Conservation (phyloP, 768 basidiomycete genomes). For the Auricularia auricula-judae region DNA sequence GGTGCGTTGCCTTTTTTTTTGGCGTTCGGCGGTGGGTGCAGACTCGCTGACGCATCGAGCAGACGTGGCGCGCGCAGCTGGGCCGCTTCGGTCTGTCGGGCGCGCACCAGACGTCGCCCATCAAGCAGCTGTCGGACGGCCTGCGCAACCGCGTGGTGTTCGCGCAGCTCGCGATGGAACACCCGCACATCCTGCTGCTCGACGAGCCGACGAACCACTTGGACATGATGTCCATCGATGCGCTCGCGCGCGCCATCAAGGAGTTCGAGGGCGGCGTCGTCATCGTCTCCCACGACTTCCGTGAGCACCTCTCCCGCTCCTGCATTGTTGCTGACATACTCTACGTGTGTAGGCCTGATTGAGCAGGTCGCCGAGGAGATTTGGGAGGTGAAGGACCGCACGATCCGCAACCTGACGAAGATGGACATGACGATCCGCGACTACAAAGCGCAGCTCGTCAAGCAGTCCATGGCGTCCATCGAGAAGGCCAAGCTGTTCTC, state of each 20-base stretch:
- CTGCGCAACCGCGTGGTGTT: constrained; percentile 96
- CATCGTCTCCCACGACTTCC: constrained; percentile 99
- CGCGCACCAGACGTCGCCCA: constrained; percentile 85
- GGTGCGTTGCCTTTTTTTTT: constrained; percentile 20
- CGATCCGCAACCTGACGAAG: constrained; percentile 86
- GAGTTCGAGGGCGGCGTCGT: constrained; percentile 97
- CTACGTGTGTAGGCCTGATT: constrained; percentile 57
- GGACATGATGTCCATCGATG: constrained; percentile 97
- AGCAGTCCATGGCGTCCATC: constrained; percentile 68
- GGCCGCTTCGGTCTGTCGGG: constrained; percentile 95
- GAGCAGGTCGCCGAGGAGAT: constrained; percentile 97
- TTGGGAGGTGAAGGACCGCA: constrained; percentile 95
- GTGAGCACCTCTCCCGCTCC: too few species aligned
- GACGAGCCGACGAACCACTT: constrained; percentile 96
- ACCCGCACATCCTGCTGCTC: constrained; percentile 86
- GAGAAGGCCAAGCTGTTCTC: constrained; percentile 91
- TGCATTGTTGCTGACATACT: neutral
- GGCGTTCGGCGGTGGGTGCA: neutral
- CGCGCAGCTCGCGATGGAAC: constrained; percentile 93
- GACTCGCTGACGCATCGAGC: constrained; percentile 4
- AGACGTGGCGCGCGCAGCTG: constrained; percentile 91
- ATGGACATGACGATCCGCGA: constrained; percentile 83
- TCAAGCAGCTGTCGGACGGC: constrained; percentile 91
- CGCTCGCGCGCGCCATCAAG: constrained; percentile 89
- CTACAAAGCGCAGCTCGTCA: constrained; percentile 82